A percentile compares a stretch with the other conserved stretches of the same genome.
Evolutionary conservation across 768 basidiomycete species (phyloP).

Genomic region (Lentinus tigrinus): DNA sequence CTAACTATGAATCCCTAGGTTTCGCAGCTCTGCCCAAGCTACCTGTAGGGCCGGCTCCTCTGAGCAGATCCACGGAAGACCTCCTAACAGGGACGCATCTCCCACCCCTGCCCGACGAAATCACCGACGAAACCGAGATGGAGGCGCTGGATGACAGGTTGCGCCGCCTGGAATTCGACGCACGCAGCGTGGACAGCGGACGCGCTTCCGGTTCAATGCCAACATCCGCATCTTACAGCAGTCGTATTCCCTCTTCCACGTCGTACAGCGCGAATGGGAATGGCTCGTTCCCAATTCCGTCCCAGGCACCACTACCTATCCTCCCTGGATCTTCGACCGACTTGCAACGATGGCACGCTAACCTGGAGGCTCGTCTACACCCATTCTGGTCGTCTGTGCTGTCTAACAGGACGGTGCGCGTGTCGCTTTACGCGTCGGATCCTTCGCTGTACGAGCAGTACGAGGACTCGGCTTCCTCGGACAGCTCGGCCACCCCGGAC

Average conservation of each 20-base stretch:
- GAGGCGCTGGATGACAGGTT: conserved; percentile 57
- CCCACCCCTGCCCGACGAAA: conserved; percentile 59
- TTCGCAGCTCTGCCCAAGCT: conserved; percentile 49
- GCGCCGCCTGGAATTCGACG: conserved; percentile 32
- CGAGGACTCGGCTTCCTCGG: conserved; percentile 25
- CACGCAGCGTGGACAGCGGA: conserved; percentile 8
- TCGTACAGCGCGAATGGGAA: background rate
- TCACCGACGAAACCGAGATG: conserved; percentile 56
- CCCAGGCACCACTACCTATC: background rate
- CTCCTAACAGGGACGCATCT: conserved; percentile 45
- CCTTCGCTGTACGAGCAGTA: conserved; percentile 10
- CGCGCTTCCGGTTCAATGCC: conserved; percentile 6
- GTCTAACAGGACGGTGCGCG: conserved; percentile 55
- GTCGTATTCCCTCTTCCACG: conserved; percentile 7
- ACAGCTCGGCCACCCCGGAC: conserved; percentile 21
- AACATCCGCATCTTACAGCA: conserved; percentile 4
- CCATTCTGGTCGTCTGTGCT: conserved; percentile 82
- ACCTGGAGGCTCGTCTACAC: conserved; percentile 73
- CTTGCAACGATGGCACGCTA: conserved; percentile 61
- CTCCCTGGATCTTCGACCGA: conserved; percentile 18
- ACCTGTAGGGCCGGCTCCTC: conserved; percentile 6
- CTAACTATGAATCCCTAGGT: background rate
- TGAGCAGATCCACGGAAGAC: conserved; percentile 45
- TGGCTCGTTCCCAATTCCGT: conserved; percentile 2
- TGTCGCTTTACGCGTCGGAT: conserved; percentile 55